Evolutionary conservation across 768 basidiomycete species (phyloP).

Genomic region (Serendipita indica): DNA sequence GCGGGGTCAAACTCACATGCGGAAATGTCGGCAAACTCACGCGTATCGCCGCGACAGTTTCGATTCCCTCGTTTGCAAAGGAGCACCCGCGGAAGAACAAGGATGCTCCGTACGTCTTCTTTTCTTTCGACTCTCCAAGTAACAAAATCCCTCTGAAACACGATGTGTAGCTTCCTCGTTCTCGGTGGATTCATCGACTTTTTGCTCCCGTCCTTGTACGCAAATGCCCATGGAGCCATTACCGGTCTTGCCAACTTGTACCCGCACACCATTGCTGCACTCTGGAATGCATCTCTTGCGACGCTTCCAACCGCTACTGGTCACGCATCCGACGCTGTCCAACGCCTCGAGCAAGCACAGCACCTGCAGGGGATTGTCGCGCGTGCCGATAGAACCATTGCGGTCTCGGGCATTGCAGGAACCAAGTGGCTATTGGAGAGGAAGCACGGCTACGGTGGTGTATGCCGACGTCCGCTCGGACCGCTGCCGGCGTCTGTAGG

Average conservation of each 20-base stretch:
- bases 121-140: background rate
- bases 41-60: slow-evolving; percentile 57
- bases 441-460: slow-evolving; percentile 67
- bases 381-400: slow-evolving; percentile 64
- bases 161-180: slow-evolving; percentile 44
- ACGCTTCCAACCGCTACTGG: slow-evolving; percentile 27
- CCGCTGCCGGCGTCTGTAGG: slow-evolving; percentile 44
- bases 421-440: slow-evolving; percentile 70
- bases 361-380: slow-evolving; percentile 68
- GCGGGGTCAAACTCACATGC: slow-evolving; percentile 87
- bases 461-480: slow-evolving; percentile 62
- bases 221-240: slow-evolving; percentile 74
- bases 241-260: slow-evolving; percentile 70
- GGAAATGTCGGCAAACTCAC: slow-evolving; percentile 87
- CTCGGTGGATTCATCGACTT: slow-evolving; percentile 81
- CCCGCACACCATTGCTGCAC: slow-evolving; percentile 42
- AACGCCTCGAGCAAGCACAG: slow-evolving; percentile 51
- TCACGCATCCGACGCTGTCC: slow-evolving; percentile 24
- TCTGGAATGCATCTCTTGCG: slow-evolving; percentile 47
- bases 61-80: slow-evolving; percentile 38
- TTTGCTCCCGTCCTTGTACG: slow-evolving; percentile 54
- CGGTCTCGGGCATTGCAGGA: slow-evolving; percentile 60
- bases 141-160: background rate
- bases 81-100: slow-evolving; percentile 53
- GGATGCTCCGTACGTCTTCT: slow-evolving; percentile 29